These are phyloP conservation scores for Penicillium herquei DNA, from an alignment of 495 filamentous ascomycete genomes.

Conservation along the genomic window DNA sequence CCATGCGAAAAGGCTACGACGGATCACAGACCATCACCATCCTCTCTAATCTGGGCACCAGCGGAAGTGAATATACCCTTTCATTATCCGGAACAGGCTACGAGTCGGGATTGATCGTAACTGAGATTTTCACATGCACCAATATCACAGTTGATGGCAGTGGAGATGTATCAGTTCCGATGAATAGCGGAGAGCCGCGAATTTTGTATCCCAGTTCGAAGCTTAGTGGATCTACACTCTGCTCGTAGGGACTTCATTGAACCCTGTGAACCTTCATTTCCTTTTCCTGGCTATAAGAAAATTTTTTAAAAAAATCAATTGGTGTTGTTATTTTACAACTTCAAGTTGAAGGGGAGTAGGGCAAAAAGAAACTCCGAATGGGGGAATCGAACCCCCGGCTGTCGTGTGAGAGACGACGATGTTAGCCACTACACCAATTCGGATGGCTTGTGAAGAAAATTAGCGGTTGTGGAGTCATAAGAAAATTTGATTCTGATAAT, in stretches of 20 bases:
- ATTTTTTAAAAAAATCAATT: no score
- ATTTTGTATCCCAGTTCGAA: conserved; percentile 26
- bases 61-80: conserved; percentile 44
- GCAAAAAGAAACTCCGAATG: conserved; percentile 32
- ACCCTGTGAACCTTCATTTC: neutral
- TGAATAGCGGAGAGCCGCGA: conserved; percentile 30
- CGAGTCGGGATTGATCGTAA: conserved; percentile 28
- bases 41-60: conserved; percentile 56
- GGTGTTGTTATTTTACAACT: no score
- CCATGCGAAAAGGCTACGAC: conserved; percentile 61
- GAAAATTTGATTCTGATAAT: no score
- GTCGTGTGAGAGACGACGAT: conserved; percentile 44
- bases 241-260: conserved; percentile 4
- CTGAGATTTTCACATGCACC: conserved; percentile 47
- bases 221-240: conserved; percentile 12
- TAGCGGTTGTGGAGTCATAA: no score
- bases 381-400: conserved; percentile 45
- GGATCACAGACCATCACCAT: conserved; percentile 58
- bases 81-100: conserved; percentile 44
- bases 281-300: no score
- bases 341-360: no score
- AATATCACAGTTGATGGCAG: conserved; percentile 33
- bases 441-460: conserved; percentile 16
- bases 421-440: conserved; percentile 46
- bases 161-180: conserved; percentile 36